These are phyloP conservation scores for Coffea humblotiana DNA, from an alignment of 305 asterid species.

Conservation along the genomic window DNA sequence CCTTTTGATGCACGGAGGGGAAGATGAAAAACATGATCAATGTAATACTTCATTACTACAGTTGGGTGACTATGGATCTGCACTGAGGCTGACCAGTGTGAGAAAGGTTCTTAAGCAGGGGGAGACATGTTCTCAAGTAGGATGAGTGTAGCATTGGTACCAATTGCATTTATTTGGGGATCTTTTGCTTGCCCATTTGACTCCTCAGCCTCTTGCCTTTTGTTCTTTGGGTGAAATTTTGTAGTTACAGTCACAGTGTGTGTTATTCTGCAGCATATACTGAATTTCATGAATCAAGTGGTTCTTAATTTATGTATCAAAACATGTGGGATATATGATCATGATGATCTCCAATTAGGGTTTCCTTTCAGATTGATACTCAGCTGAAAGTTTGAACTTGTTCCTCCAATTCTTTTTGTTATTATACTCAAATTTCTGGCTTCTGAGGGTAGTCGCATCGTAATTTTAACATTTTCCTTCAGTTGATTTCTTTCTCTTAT, in stretches of 20 bases:
- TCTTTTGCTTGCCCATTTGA: neutral
- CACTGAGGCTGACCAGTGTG: neutral
- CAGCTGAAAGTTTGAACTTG: neutral
- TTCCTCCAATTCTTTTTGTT: neutral
- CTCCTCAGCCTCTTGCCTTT: neutral
- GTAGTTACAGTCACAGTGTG: neutral
- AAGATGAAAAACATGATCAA: too few species aligned
- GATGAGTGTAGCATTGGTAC: neutral
- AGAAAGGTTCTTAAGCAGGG: neutral
- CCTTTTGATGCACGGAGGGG: neutral
- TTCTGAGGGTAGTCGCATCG: neutral
- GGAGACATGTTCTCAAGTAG: neutral
- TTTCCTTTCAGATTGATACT: neutral
- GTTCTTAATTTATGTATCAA: neutral
- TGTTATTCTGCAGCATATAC: neutral
- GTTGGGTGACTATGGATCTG: neutral
- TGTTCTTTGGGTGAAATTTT: neutral
- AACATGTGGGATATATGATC: neutral
- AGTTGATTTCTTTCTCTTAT: constrained; percentile 16
- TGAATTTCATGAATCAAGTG: neutral
- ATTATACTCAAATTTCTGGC: neutral
- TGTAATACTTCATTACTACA: neutral
- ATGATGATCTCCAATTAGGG: neutral
- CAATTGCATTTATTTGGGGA: neutral
- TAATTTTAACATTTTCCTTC: neutral